Percentiles rank a stretch among this genome's conserved stretches.
phyloP scores from a whole-genome alignment of 2,329 filamentous ascomycete species.

The Cladosporium sp. region DNA sequence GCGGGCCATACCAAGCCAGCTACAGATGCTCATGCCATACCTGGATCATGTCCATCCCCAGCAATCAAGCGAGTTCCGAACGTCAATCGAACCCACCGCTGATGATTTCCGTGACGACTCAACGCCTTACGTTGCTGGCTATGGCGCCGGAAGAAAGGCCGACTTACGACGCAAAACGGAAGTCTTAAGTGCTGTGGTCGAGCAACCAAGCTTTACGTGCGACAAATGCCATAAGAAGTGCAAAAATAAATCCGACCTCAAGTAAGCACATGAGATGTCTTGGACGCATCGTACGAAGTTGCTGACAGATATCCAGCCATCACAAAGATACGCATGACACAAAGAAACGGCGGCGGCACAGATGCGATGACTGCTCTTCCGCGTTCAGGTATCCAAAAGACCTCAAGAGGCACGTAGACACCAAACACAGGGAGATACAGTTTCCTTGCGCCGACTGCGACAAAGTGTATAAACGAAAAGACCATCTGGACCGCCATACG shows the following conservation, averaged over 20 bases:
- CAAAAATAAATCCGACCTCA: background rate
- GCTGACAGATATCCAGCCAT: background rate
- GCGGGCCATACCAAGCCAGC: background rate
- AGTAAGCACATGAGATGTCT: background rate
- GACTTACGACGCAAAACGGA: background rate
- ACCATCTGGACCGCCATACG: background rate
- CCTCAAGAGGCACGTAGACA: background rate
- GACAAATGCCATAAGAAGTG: background rate
- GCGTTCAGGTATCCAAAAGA: slow-evolving; percentile 2
- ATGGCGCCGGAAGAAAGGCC: background rate
- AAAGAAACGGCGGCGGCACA: background rate
- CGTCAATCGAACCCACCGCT: background rate
- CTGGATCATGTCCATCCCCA: background rate
- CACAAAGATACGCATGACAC: background rate
- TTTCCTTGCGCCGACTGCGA: background rate
- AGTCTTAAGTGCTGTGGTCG: background rate
- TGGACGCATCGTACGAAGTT: too few species aligned
- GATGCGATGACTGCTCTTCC: background rate
- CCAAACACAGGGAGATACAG: background rate
- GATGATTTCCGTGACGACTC: background rate
- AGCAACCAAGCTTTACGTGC: background rate
- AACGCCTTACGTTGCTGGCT: background rate
- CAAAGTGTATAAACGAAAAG: background rate
- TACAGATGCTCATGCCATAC: background rate
- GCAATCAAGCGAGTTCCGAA: background rate